These are phyloP conservation scores for Colletotrichum trifolii DNA, from an alignment of 2,329 filamentous ascomycete species.

Conservation along the genomic window DNA sequence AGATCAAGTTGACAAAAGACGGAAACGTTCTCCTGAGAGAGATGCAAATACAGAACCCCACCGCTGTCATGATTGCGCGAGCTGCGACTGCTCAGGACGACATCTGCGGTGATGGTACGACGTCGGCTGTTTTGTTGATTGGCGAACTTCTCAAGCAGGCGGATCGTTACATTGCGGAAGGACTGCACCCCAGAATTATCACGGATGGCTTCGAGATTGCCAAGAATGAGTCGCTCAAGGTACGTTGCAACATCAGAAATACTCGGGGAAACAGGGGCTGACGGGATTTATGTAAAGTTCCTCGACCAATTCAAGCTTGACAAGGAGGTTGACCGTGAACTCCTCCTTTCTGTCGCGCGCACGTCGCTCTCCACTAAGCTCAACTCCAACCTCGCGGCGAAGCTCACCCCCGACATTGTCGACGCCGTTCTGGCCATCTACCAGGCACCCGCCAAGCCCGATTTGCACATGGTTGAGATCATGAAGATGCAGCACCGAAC, in stretches of 20 bases:
- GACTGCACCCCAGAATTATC: slow-evolving; percentile 95
- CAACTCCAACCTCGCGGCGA: slow-evolving; percentile 86
- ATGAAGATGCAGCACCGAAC: slow-evolving; percentile 99
- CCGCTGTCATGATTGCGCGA: slow-evolving; percentile 84
- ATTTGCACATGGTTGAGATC: slow-evolving; percentile 99
- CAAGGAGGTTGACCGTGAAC: slow-evolving; percentile 90
- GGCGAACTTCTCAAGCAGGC: slow-evolving; percentile 98
- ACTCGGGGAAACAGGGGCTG: neutral
- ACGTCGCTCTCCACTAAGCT: slow-evolving; percentile 97
- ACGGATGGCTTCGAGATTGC: slow-evolving; percentile 98
- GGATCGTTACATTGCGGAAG: slow-evolving; percentile 94
- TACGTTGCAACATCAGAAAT: slow-evolving; percentile 45
- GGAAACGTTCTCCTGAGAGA: slow-evolving; percentile 85
- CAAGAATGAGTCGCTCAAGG: slow-evolving; percentile 91
- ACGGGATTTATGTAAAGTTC: slow-evolving; percentile 67
- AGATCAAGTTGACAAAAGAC: slow-evolving; percentile 99
- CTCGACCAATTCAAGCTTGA: slow-evolving; percentile 93
- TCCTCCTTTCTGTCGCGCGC: slow-evolving; percentile 90
- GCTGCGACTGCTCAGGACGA: slow-evolving; percentile 98
- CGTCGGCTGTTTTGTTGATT: slow-evolving; percentile 92
- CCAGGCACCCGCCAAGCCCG: slow-evolving; percentile 88
- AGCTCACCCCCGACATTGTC: slow-evolving; percentile 94
- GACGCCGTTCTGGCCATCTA: slow-evolving; percentile 97
- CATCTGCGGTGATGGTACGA: slow-evolving; percentile 97
- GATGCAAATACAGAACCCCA: slow-evolving; percentile 98